Conservation (phyloP, 768 basidiomycete genomes). For the Boletellus ananas region DNA sequence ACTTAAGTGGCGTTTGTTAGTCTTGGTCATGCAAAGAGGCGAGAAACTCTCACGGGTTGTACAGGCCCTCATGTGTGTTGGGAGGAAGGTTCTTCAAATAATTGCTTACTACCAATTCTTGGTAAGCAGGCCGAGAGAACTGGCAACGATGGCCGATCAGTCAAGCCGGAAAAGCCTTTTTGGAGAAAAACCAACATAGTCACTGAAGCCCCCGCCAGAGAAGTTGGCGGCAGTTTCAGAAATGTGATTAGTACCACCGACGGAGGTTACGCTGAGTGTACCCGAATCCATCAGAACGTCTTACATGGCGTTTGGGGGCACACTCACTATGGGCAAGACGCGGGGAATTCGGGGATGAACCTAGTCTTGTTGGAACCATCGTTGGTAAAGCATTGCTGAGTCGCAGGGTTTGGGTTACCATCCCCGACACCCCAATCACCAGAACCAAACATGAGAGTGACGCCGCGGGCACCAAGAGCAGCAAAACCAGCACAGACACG, state of each 20-base stretch:
- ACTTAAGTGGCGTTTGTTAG: slow-evolving; percentile 25
- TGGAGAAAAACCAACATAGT: slow-evolving; percentile 41
- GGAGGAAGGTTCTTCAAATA: slow-evolving; percentile 46
- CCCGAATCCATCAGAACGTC: neutral
- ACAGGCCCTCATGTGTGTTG: slow-evolving; percentile 54
- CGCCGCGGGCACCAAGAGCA: slow-evolving; percentile 64
- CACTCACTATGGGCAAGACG: slow-evolving; percentile 53
- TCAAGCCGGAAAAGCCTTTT: neutral
- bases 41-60: slow-evolving; percentile 45
- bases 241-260: slow-evolving; percentile 59
- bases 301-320: neutral
- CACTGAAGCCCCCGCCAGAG: slow-evolving; percentile 74
- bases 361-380: slow-evolving; percentile 49
- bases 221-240: slow-evolving; percentile 60
- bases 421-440: slow-evolving; percentile 78
- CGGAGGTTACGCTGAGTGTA: slow-evolving; percentile 58
- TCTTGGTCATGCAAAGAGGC: neutral
- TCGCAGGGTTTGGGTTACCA: slow-evolving; percentile 47
- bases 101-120: slow-evolving; percentile 39
- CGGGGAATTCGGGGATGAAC: slow-evolving; percentile 62
- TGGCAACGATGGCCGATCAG: slow-evolving; percentile 16
- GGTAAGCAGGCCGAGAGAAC: slow-evolving; percentile 55
- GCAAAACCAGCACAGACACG: slow-evolving; percentile 61
- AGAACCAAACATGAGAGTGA: slow-evolving; percentile 60
- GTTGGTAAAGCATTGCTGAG: slow-evolving; percentile 55